These are phyloP conservation scores for Mycena rosella DNA, from an alignment of 768 basidiomycete genomes.

Conservation along the genomic window DNA sequence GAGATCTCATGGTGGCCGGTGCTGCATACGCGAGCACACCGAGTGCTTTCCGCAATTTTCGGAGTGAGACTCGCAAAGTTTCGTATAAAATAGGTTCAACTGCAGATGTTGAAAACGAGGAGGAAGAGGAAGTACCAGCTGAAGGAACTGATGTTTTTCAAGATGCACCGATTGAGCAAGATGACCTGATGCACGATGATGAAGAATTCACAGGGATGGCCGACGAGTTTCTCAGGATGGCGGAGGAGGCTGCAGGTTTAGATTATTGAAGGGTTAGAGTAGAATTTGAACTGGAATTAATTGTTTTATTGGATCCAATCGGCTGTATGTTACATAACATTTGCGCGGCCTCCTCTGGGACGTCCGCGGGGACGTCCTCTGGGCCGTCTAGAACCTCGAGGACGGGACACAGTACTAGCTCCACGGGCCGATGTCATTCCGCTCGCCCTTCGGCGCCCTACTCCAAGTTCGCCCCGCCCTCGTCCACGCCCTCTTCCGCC, in stretches of 20 bases:
- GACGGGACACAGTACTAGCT: neutral
- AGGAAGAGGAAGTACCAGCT: neutral
- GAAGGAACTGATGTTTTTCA: neutral
- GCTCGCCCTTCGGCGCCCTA: neutral
- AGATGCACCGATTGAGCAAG: conserved; percentile 3
- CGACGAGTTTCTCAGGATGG: conserved; percentile 1
- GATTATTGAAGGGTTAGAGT: no score
- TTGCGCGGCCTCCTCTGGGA: neutral
- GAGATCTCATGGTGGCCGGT: conserved; percentile 1
- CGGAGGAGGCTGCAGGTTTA: neutral
- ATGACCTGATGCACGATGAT: conserved; percentile 29
- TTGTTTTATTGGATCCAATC: neutral
- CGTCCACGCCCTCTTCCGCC: neutral
- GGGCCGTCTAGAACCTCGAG: neutral
- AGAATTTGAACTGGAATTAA: neutral
- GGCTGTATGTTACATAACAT: neutral
- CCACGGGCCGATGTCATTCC: no score
- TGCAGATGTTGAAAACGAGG: neutral
- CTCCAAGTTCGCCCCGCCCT: no score
- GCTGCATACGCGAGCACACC: neutral
- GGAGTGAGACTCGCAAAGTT: neutral
- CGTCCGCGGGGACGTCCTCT: neutral
- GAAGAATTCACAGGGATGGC: conserved; percentile 25
- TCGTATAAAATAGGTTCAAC: neutral
- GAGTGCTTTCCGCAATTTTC: neutral